Conservation (phyloP, 228 moss, liverwort and hornwort species). For the Sphagnum magellanicum region DNA sequence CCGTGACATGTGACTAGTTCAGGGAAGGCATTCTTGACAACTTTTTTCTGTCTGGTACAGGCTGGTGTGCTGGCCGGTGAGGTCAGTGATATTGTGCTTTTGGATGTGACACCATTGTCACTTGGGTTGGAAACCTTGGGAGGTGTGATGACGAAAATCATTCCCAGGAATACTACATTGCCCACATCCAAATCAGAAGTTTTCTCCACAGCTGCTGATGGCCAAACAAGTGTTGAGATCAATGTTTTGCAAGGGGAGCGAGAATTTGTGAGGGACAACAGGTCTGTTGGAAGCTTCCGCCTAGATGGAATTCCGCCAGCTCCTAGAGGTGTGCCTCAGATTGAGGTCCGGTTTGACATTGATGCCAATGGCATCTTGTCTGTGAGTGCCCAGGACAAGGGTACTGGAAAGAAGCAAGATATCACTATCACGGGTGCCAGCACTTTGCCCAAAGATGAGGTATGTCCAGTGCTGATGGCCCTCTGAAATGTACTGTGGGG, state of each 20-base stretch:
- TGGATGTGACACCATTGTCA: slow-evolving; percentile 43
- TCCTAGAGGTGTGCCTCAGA: slow-evolving; percentile 44
- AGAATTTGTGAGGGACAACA: slow-evolving; percentile 42
- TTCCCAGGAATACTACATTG: slow-evolving; percentile 40
- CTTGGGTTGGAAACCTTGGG: slow-evolving; percentile 47
- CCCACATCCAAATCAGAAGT: slow-evolving; percentile 48
- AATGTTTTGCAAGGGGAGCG: slow-evolving; percentile 50
- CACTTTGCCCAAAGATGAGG: slow-evolving; percentile 90
- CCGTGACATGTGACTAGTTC: too few relatives aligned
- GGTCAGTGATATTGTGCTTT: slow-evolving; percentile 42
- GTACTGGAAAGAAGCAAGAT: slow-evolving; percentile 91
- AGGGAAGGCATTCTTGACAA: too few relatives aligned
- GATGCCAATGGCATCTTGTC: slow-evolving; percentile 51
- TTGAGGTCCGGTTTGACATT: slow-evolving; percentile 43
- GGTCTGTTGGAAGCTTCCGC: slow-evolving; percentile 45
- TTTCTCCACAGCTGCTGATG: slow-evolving; percentile 46
- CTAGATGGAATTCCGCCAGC: slow-evolving; percentile 48
- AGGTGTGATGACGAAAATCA: slow-evolving; percentile 51
- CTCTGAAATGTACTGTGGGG: neutral
- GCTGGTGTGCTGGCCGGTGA: slow-evolving; percentile 47
- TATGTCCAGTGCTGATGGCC: neutral
- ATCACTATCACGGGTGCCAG: slow-evolving; percentile 97
- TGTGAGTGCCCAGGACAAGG: slow-evolving; percentile 36
- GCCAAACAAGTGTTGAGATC: slow-evolving; percentile 46
- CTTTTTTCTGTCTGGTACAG: slow-evolving; percentile 5